A percentile compares a stretch with the other conserved stretches of the same genome.
Evolutionary conservation across 352 stramenopile species (phyloP).

Genomic region (Plasmopara muralis): DNA sequence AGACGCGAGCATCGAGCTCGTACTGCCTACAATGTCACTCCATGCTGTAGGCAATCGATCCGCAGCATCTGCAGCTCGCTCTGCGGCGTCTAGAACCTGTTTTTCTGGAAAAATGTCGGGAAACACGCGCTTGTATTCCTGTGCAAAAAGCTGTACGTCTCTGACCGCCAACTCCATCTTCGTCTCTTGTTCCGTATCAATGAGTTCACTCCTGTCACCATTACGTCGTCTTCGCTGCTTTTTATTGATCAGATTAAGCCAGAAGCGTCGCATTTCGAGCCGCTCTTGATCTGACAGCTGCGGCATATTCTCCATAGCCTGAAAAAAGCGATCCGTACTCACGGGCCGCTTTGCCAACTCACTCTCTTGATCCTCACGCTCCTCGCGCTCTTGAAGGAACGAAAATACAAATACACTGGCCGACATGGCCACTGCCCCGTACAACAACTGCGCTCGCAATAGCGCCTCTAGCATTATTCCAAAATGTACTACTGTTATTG

Average conservation of each 20-base stretch:
- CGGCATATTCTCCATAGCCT: slow-evolving; percentile 51
- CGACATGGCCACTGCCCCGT: slow-evolving; percentile 75
- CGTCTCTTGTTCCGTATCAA: slow-evolving; percentile 1
- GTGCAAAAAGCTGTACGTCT: slow-evolving; percentile 67
- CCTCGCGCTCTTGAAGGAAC: slow-evolving; percentile 72
- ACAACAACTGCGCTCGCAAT: slow-evolving; percentile 51
- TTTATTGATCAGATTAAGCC: slow-evolving; percentile 62
- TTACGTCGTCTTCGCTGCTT: slow-evolving; percentile 19
- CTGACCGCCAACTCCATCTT: slow-evolving; percentile 32
- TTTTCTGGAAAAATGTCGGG: slow-evolving; percentile 69
- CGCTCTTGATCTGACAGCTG: slow-evolving; percentile 48
- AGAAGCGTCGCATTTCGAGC: slow-evolving; percentile 72
- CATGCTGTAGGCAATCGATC: slow-evolving; percentile 28
- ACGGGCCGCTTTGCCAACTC: slow-evolving; percentile 47
- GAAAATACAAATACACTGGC: slow-evolving; percentile 70
- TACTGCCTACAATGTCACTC: slow-evolving; percentile 70
- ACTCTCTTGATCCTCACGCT: slow-evolving; percentile 55
- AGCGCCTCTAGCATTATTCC: slow-evolving; percentile 25
- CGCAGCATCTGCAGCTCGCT: slow-evolving; percentile 34
- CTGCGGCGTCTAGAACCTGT: slow-evolving; percentile 49
- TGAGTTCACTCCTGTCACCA: slow-evolving; percentile 1
- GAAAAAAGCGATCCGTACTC: slow-evolving; percentile 52
- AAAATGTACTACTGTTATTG: too few relatives aligned
- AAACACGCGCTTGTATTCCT: slow-evolving; percentile 79
- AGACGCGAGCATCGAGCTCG: slow-evolving; percentile 71